These are phyloP conservation scores for Myriosclerotinia duriaeana DNA, from an alignment of 2,329 filamentous ascomycete species.

Conservation along the genomic window DNA sequence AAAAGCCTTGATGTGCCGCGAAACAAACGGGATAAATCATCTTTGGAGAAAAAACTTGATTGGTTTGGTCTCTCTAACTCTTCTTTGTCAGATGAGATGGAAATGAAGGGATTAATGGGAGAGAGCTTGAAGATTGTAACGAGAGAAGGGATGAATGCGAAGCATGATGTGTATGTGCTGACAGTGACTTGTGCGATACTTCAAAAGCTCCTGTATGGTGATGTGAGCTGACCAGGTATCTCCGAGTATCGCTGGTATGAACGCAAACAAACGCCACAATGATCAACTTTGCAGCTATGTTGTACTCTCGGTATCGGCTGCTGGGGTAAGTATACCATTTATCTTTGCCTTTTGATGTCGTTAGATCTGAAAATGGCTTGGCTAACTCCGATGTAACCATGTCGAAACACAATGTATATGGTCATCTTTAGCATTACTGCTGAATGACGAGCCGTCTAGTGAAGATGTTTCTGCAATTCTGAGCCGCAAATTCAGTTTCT, in stretches of 20 bases:
- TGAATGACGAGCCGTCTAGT: not conserved
- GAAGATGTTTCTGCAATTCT: not conserved
- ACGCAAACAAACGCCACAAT: constrained; percentile 8
- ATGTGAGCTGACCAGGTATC: constrained; percentile 3
- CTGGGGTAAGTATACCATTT: not conserved
- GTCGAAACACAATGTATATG: not conserved
- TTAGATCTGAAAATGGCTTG: not conserved
- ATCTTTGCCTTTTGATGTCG: not conserved
- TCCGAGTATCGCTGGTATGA: not conserved
- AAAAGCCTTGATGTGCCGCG: constrained; percentile 10
- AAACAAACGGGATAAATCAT: not conserved
- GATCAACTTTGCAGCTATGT: constrained; percentile 16
- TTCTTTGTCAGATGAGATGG: constrained; percentile 1
- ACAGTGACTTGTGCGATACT: constrained; percentile 12
- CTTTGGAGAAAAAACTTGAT: not conserved
- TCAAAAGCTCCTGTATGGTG: constrained; percentile 9
- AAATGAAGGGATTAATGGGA: constrained; percentile 10
- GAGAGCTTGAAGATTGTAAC: not conserved
- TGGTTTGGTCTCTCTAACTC: not conserved
- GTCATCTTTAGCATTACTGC: not conserved
- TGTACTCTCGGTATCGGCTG: not conserved
- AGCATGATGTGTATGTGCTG: constrained; percentile 15
- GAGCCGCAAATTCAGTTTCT: constrained; percentile 2
- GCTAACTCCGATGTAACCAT: not conserved
- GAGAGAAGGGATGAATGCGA: constrained; percentile 22